phyloP scores from a whole-genome alignment of 2,329 filamentous ascomycete genomes.

The Aspergillus transmontanensis region DNA sequence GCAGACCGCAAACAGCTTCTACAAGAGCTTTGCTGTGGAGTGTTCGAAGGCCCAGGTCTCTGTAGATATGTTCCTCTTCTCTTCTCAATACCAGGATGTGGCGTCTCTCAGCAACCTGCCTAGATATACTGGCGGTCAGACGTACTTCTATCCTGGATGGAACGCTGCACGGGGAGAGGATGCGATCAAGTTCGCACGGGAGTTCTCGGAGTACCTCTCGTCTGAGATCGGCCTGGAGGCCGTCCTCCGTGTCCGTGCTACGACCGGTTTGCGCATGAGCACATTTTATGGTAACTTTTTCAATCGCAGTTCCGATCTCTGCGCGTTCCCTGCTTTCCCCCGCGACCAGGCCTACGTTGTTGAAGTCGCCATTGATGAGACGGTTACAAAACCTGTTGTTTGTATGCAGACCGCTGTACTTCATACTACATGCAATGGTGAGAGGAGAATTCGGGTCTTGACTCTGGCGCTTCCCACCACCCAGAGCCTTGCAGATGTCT shows the following conservation, averaged over 20 bases:
- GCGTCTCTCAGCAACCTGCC: slow-evolving; percentile 94
- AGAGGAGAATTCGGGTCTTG: slow-evolving; percentile 91
- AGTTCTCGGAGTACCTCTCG: slow-evolving; percentile 96
- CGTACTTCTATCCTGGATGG: slow-evolving; percentile 98
- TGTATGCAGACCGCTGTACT: slow-evolving; percentile 93
- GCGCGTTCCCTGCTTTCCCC: slow-evolving; percentile 96
- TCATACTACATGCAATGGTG: slow-evolving; percentile 96
- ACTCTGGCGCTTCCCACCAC: slow-evolving; percentile 93
- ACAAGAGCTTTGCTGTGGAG: slow-evolving; percentile 98
- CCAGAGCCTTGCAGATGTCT: slow-evolving; percentile 84
- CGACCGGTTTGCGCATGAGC: slow-evolving; percentile 92
- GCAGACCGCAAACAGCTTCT: slow-evolving; percentile 93
- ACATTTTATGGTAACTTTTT: slow-evolving; percentile 99
- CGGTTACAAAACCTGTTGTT: slow-evolving; percentile 83
- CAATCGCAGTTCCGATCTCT: slow-evolving; percentile 95
- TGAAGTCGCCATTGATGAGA: slow-evolving; percentile 97
- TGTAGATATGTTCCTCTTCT: slow-evolving; percentile 97
- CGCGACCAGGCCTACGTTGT: slow-evolving; percentile 97
- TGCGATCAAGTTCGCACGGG: slow-evolving; percentile 94
- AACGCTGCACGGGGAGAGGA: slow-evolving; percentile 92
- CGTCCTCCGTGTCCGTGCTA: slow-evolving; percentile 91
- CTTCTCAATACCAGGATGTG: slow-evolving; percentile 94
- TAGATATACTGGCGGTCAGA: slow-evolving; percentile 94
- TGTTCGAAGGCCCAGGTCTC: slow-evolving; percentile 99
- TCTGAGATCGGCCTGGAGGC: slow-evolving; percentile 95